Evolutionary conservation across 2,329 filamentous ascomycete genomes (phyloP), one percentile per base, ranked within the genome.

Genomic region (Fusarium sp.): DNA sequence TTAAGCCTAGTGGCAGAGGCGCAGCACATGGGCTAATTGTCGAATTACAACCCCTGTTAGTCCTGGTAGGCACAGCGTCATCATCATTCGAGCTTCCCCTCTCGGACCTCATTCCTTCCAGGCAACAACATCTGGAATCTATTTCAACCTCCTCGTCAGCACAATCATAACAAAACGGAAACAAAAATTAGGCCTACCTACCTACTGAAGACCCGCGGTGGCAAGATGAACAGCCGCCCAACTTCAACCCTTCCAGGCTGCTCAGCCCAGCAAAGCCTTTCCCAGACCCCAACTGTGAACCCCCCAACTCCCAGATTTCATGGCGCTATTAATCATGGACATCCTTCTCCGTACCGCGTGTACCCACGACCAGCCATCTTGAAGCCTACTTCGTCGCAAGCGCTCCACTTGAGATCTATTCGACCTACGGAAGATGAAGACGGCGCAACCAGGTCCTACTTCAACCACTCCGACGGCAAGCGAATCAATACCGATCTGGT

Each of bases 401-500:
- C 45, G n/a, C 45, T 50, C 20, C 20, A 20, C 20, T 20, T 20
- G 20, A 20, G 20, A 20, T 20, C 20, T 20, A 20, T 20, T 20
- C 20, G 20, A 12, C 43, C 43, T 6, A 47, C 27, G 11, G 20
- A 47, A 47, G 20, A 47, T 62, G 25, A 8, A 12, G 59, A 47
- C 38, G 59, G n/a, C 14, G 11, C 59, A 8, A 35, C 40, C 40
- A 62, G 38, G n/a, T 50, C 59, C 32, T 74, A 68, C 68, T 85
- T 86, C 71, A 70, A 81, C 9, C 85, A 88, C 77, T 82, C 83
- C 4, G 79, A 79, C 20, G 86, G 77, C 25, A 78, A 79, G 54
- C 83, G 85, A 54, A 71, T 84, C 77, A 83, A 84, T 77, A 87
- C 86, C 4, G 84, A 87, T 69, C 76, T 81, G 4, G 73, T 86